Conservation (phyloP, 179 eudicot genomes). For the Monotropa hypopitys region DNA sequence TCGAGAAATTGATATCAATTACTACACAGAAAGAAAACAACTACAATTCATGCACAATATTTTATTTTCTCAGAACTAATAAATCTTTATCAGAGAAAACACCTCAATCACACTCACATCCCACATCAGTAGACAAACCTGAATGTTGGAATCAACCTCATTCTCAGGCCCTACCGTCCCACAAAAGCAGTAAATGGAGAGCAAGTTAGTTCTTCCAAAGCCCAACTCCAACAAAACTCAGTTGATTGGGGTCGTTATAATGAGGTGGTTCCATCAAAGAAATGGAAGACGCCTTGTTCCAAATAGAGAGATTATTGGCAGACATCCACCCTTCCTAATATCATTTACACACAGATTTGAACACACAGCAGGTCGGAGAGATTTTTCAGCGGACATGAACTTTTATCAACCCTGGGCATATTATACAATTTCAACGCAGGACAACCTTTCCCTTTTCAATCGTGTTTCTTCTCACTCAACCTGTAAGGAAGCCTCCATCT, state of each 20-base stretch:
- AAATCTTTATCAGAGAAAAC: background rate
- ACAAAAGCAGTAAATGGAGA: background rate
- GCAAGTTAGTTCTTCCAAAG: background rate
- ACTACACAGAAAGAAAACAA: no score
- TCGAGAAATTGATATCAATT: no score
- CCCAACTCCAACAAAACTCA: background rate
- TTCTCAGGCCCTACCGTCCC: background rate
- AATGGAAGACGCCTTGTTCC: background rate
- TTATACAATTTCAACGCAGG: slow-evolving; percentile 1
- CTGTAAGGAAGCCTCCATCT: slow-evolving; percentile 70
- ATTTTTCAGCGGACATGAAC: background rate
- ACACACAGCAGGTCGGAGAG: background rate
- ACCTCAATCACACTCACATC: background rate
- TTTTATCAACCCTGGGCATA: background rate
- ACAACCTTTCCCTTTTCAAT: background rate
- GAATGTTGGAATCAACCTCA: background rate
- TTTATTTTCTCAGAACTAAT: background rate
- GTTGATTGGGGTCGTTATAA: background rate
- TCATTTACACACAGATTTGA: background rate
- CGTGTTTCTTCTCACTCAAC: slow-evolving; percentile 22
- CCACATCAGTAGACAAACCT: background rate
- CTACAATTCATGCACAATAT: background rate
- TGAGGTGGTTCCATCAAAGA: background rate
- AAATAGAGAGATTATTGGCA: background rate
- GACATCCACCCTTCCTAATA: background rate